These are phyloP conservation scores for Zhuliangozyma parablackwelliae DNA, from an alignment of 1,139 yeast genomes.

Conservation along the genomic window DNA sequence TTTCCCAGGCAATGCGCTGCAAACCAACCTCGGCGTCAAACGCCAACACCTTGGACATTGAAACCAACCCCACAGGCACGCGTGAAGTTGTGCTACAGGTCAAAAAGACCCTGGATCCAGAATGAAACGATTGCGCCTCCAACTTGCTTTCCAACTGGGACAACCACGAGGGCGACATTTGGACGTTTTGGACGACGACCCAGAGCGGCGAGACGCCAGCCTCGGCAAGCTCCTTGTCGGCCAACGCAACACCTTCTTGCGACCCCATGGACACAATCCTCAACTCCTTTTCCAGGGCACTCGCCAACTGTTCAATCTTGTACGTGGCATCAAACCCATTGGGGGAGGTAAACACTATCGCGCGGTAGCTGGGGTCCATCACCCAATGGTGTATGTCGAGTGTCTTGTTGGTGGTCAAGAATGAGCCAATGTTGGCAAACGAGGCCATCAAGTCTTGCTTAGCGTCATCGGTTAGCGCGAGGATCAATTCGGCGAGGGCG, in stretches of 20 bases:
- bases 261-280: slow-evolving; percentile 71
- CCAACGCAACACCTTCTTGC: slow-evolving; percentile 56
- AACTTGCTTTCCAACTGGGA: slow-evolving; percentile 47
- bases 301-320: slow-evolving; percentile 46
- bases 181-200: slow-evolving; percentile 76
- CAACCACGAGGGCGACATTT: slow-evolving; percentile 66
- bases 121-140: slow-evolving; percentile 15
- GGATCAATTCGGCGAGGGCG: slow-evolving; percentile 8
- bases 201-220: slow-evolving; percentile 52
- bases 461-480: slow-evolving; percentile 3
- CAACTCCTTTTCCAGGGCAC: slow-evolving; percentile 18
- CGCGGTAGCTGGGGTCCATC: slow-evolving; percentile 20
- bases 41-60: slow-evolving; percentile 47
- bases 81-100: slow-evolving; percentile 50
- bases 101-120: slow-evolving; percentile 50
- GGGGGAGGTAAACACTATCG: slow-evolving; percentile 54
- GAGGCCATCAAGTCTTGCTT: slow-evolving; percentile 13
- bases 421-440: slow-evolving; percentile 5
- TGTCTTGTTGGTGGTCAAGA: slow-evolving; percentile 3
- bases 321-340: slow-evolving; percentile 67
- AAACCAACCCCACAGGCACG: slow-evolving; percentile 52
- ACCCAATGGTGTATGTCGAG: slow-evolving; percentile 7
- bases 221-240: slow-evolving; percentile 47
- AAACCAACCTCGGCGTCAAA: slow-evolving; percentile 65
- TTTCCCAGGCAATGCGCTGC: slow-evolving; percentile 43